Evolutionary conservation across 257 asterid species (phyloP).

Genomic region (Pogostemon cablin): DNA sequence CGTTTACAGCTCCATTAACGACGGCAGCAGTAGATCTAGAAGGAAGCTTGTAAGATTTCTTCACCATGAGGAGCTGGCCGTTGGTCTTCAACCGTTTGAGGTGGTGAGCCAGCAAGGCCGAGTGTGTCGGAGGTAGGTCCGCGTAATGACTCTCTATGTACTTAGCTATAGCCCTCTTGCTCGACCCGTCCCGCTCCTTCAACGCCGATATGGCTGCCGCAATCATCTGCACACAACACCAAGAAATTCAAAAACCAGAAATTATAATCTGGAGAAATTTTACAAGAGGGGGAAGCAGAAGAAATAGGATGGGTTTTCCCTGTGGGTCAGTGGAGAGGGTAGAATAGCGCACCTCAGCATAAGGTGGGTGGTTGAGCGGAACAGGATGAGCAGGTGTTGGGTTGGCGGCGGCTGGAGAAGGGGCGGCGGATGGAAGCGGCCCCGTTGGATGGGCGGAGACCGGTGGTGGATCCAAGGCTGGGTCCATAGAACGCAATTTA

Average conservation of each 20-base stretch:
- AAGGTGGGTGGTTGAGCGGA: constrained; percentile 52
- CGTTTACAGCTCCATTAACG: constrained; percentile 35
- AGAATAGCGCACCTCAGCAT: constrained; percentile 49
- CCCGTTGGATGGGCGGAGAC: constrained; percentile 35
- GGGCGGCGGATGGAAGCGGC: constrained; percentile 18
- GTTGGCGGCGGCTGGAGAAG: constrained; percentile 24
- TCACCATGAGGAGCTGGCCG: constrained; percentile 62
- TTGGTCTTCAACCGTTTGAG: constrained; percentile 54
- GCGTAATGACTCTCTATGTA: constrained; percentile 56
- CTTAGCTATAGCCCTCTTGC: constrained; percentile 65
- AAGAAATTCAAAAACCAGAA: background rate
- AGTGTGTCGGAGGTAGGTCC: constrained; percentile 56
- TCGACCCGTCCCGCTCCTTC: constrained; percentile 73
- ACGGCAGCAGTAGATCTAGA: constrained; percentile 48
- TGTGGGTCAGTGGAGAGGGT: background rate
- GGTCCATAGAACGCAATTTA: constrained; percentile 46
- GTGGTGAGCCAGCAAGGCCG: constrained; percentile 53
- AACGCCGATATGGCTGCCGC: constrained; percentile 60
- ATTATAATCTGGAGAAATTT: background rate
- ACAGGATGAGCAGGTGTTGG: constrained; percentile 26
- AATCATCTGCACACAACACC: constrained; percentile 58
- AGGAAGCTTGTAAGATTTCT: constrained; percentile 65
- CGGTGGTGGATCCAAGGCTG: constrained; percentile 45
- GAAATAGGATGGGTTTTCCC: background rate
- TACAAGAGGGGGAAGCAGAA: background rate